These are phyloP conservation scores for Populus ilicifolia DNA, from an alignment of 345 rosid species.

Conservation along the genomic window DNA sequence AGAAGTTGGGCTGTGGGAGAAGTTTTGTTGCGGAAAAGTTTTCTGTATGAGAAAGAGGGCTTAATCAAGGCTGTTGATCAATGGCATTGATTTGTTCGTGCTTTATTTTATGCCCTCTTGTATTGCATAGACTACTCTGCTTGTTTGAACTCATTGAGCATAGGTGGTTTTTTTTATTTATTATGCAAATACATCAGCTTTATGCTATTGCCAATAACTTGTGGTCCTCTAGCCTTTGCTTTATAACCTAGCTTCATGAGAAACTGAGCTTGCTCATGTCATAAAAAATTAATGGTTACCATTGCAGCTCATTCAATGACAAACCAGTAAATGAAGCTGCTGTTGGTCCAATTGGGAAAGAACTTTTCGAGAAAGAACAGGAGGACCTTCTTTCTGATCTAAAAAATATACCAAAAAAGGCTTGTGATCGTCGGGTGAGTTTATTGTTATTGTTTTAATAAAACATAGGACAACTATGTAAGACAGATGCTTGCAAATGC, in stretches of 20 bases:
- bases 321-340: constrained; percentile 75
- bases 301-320: constrained; percentile 83
- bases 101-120: too few species aligned
- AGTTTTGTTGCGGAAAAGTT: too few species aligned
- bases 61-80: too few species aligned
- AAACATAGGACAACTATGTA: not conserved
- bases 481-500: not conserved
- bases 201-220: not conserved
- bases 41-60: too few species aligned
- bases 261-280: constrained; percentile 16
- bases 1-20: too few species aligned
- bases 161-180: too few species aligned
- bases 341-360: constrained; percentile 84
- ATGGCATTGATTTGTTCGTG: too few species aligned
- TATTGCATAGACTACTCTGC: too few species aligned
- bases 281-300: constrained; percentile 10
- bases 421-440: constrained; percentile 96
- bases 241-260: not conserved
- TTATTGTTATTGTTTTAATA: constrained; percentile 4
- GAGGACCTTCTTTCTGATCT: constrained; percentile 83
- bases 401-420: constrained; percentile 92
- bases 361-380: constrained; percentile 92
- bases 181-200: not conserved
- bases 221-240: not conserved
- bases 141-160: too few species aligned